A percentile compares a stretch with the other conserved stretches of the same genome.
phyloP scores from a whole-genome alignment of 257 asterid species.

The Fraxinus anomala region DNA sequence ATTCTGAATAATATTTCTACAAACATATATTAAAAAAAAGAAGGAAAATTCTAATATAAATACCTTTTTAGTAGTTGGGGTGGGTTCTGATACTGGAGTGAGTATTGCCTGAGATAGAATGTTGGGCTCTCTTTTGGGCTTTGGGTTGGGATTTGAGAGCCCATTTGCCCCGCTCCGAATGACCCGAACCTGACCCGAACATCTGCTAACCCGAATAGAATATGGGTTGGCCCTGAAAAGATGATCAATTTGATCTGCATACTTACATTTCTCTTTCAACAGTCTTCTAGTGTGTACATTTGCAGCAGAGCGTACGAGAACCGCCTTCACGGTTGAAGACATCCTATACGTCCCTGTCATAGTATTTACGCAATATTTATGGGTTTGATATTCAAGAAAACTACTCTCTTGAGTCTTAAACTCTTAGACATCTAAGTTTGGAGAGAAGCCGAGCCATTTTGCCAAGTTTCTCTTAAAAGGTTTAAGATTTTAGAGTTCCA shows the following conservation, averaged over 20 bases:
- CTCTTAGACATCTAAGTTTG: no score
- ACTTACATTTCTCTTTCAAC: conserved; percentile 38
- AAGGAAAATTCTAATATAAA: neutral
- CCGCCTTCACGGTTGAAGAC: conserved; percentile 53
- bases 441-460: neutral
- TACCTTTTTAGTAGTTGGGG: conserved; percentile 64
- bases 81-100: conserved; percentile 62
- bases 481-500: no score
- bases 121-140: conserved; percentile 30
- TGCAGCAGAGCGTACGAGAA: conserved; percentile 46
- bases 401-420: no score
- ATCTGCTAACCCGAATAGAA: conserved; percentile 27
- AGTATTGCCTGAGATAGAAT: conserved; percentile 48
- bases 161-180: conserved; percentile 36
- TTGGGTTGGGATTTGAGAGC: conserved; percentile 29
- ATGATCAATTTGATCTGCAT: conserved; percentile 31
- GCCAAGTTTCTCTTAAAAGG: no score
- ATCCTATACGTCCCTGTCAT: conserved; percentile 21
- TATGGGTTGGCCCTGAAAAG: conserved; percentile 24
- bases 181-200: conserved; percentile 36
- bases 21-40: neutral
- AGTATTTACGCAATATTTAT: neutral
- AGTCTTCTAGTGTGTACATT: conserved; percentile 38
- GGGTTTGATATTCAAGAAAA: neutral
- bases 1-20: neutral